Percentiles rank a stretch among this genome's conserved stretches.
Evolutionary conservation across 768 basidiomycete species (phyloP).

Genomic region (Lactarius indigo): DNA sequence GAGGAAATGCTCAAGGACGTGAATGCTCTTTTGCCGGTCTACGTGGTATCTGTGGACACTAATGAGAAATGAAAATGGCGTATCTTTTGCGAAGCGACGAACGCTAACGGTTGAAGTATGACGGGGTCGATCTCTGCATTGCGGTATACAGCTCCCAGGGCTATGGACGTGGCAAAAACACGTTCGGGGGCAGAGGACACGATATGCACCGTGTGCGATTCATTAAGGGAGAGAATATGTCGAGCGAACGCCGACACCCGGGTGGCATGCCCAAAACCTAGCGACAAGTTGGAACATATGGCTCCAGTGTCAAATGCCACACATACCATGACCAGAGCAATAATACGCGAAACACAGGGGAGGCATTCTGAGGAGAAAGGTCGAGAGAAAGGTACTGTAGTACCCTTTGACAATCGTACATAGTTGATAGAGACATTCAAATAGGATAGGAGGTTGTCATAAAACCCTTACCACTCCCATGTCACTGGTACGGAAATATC

Average conservation of each 20-base stretch:
- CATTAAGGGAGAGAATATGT: conserved; percentile 49
- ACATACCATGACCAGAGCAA: conserved; percentile 68
- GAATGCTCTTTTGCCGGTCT: conserved; percentile 65
- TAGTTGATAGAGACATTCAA: not conserved
- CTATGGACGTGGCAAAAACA: conserved; percentile 64
- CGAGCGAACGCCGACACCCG: conserved; percentile 71
- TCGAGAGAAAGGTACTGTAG: no score
- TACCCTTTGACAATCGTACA: not conserved
- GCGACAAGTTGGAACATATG: not conserved
- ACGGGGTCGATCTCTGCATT: conserved; percentile 75
- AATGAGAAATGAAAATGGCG: conserved; percentile 12
- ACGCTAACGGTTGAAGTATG: conserved; percentile 79
- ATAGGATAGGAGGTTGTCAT: not conserved
- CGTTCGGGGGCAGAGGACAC: conserved; percentile 71
- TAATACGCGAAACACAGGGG: conserved; percentile 56
- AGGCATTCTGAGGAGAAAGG: not conserved
- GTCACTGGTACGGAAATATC: not conserved
- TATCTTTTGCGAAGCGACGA: conserved; percentile 30
- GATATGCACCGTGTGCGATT: conserved; percentile 52
- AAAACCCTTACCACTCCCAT: not conserved
- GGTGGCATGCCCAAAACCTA: conserved; percentile 83
- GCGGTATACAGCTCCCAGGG: conserved; percentile 61
- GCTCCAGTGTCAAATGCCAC: not conserved
- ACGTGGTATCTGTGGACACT: conserved; percentile 54
- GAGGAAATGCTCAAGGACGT: conserved; percentile 58